phyloP scores from a whole-genome alignment of 2,329 filamentous ascomycete genomes.

The Monosporascus sp. region DNA sequence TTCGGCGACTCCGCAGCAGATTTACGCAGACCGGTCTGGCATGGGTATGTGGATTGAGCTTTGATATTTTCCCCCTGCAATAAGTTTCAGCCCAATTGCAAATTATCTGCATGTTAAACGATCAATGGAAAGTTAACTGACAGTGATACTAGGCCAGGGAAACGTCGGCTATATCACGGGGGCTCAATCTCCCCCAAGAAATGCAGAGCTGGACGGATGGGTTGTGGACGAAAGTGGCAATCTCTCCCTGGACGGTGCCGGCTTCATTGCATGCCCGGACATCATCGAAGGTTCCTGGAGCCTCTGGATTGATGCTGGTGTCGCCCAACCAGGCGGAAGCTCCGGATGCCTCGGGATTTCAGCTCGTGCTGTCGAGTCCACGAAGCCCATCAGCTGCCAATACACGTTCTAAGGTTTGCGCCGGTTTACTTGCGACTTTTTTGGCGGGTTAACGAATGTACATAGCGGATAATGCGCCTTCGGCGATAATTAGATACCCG shows the following conservation, averaged over 20 bases:
- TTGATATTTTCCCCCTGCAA: too few relatives aligned
- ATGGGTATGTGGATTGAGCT: constrained; percentile 42
- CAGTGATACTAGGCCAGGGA: constrained; percentile 39
- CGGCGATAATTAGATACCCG: too few relatives aligned
- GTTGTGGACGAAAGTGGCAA: constrained; percentile 35
- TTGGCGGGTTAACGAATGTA: too few relatives aligned
- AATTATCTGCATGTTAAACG: neutral
- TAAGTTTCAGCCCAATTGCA: too few relatives aligned
- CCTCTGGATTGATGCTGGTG: constrained; percentile 23
- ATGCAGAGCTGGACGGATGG: constrained; percentile 44
- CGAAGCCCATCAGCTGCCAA: constrained; percentile 30
- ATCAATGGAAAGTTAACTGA: neutral
- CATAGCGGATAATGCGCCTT: too few relatives aligned
- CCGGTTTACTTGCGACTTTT: too few relatives aligned
- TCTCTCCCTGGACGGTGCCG: constrained; percentile 39
- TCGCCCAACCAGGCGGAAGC: constrained; percentile 30
- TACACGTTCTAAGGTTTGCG: constrained; percentile 19
- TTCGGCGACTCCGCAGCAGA: constrained; percentile 38
- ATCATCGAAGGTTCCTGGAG: constrained; percentile 37
- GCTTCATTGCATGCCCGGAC: constrained; percentile 49
- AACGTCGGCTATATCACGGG: constrained; percentile 47
- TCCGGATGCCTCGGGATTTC: constrained; percentile 32
- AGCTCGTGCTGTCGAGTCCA: constrained; percentile 23
- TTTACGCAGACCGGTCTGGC: constrained; percentile 51
- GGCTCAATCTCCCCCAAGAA: constrained; percentile 30